These are phyloP conservation scores for Solanum lycopersicoides DNA, from an alignment of 257 asterid genomes.

Conservation along the genomic window DNA sequence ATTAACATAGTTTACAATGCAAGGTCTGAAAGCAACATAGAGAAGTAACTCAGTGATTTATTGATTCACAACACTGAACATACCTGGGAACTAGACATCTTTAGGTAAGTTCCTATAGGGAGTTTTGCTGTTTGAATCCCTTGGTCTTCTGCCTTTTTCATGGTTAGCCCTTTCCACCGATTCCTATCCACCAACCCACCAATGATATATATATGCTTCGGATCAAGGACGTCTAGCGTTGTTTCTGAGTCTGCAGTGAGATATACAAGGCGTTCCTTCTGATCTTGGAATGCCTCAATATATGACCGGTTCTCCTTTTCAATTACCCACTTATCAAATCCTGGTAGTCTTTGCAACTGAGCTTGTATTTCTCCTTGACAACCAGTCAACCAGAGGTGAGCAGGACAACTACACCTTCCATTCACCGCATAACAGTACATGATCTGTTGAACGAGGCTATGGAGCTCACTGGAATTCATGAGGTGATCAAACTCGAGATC, in stretches of 20 bases:
- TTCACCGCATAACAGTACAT: constrained; percentile 91
- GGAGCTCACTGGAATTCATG: constrained; percentile 58
- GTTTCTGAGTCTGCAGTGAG: constrained; percentile 92
- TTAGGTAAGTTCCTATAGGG: constrained; percentile 77
- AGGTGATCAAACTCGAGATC: constrained; percentile 82
- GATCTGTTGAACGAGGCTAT: constrained; percentile 93
- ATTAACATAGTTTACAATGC: background rate
- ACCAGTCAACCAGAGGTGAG: constrained; percentile 93
- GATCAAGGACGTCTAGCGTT: constrained; percentile 66
- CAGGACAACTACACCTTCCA: constrained; percentile 59
- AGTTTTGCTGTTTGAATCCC: constrained; percentile 92
- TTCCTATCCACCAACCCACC: constrained; percentile 99
- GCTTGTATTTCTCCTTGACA: constrained; percentile 76
- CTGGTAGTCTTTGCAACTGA: constrained; percentile 63
- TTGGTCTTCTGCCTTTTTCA: constrained; percentile 81
- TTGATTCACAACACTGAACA: background rate
- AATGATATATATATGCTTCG: constrained; percentile 61
- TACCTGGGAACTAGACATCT: constrained; percentile 98
- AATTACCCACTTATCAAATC: constrained; percentile 82
- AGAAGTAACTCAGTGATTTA: background rate
- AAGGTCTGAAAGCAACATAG: background rate
- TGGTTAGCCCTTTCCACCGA: constrained; percentile 91
- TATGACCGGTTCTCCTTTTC: constrained; percentile 72
- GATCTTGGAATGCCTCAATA: constrained; percentile 52
- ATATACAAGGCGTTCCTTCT: constrained; percentile 75